Base-by-base conservation (phyloP, 306 rosid genomes). In the Lotus japonicus region DNA sequence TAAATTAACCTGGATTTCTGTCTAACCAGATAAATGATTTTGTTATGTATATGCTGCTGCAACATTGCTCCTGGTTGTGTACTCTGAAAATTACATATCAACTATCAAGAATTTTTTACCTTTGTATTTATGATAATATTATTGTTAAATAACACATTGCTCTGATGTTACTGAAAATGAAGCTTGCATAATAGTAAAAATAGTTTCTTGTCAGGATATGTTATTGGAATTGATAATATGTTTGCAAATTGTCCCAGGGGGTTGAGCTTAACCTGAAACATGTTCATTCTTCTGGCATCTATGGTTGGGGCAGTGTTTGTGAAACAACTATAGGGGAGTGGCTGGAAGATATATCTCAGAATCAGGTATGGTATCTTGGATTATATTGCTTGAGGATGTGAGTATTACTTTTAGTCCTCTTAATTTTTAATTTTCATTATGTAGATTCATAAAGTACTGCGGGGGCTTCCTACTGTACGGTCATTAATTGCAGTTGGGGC, bases 261-360 rank as follows among this genome's bases (percentile, higher is more conserved):
- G 80, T 94, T 38, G 99, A 90, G 86, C 87, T 94, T 60, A 86
- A 81, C 66, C 96, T 94, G 66, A 94, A 88, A 84, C 90, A 85
- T 70, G 95, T 90, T 59, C 91, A 86, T 71, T 87, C 90, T 10
- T 83, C 87, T 84, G 99, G 99, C 46, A 78, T 88, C 57, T 94
- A 90, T 70, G 99, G 99, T 61, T 94, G 99, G 99, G 92, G 80
- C 59, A 87, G 86, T 80, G 99, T 88, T 51, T 72, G 97, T 70
- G 99, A 90, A 83, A 84, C 95, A 51, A 39, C 86, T 74, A 1
- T 83, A 57, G 97, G 96, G 73, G 96, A 94, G 82, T 94, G 99
- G 99, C 69, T 88, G 73, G 99, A 85, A 81, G 97, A 94, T 79
- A 76, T 94, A 66, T 94, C 97, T 45, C 97, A 86, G 66, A 94